A percentile compares a stretch with the other conserved stretches of the same genome.
Evolutionary conservation across 352 stramenopile genomes (phyloP).

Genomic region (Phytophthora citrophthora): DNA sequence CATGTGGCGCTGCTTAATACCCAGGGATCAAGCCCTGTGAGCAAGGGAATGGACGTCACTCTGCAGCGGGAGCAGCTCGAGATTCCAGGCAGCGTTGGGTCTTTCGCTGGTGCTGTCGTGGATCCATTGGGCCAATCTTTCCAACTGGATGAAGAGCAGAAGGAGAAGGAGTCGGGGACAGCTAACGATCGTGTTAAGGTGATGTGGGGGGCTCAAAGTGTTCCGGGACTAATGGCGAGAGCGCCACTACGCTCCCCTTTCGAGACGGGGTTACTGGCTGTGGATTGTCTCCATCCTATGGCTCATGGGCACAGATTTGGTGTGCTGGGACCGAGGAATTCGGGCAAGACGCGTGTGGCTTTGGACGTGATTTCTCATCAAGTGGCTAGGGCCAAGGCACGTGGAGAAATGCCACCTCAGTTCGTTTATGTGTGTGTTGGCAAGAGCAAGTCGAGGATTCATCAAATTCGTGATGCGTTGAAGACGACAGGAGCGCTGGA

Average conservation of each 20-base stretch:
- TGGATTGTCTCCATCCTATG: conserved; percentile 83
- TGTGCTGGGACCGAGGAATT: conserved; percentile 68
- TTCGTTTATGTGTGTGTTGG: conserved; percentile 81
- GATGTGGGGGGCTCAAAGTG: conserved; percentile 62
- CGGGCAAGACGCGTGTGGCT: conserved; percentile 73
- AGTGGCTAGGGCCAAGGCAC: conserved; percentile 38
- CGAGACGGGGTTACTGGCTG: conserved; percentile 65
- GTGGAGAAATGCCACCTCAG: conserved; percentile 50
- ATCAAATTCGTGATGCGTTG: conserved; percentile 71
- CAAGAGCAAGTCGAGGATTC: conserved; percentile 62
- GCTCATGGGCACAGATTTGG: conserved; percentile 74
- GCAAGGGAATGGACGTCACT: conserved; percentile 66
- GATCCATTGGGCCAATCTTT: conserved; percentile 58
- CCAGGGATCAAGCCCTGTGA: conserved; percentile 27
- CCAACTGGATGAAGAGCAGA: conserved; percentile 8
- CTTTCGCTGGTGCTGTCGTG: conserved; percentile 55
- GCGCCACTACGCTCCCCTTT: conserved; percentile 57
- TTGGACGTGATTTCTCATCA: conserved; percentile 75
- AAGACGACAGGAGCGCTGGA: conserved; percentile 44
- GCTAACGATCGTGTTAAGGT: conserved; percentile 50
- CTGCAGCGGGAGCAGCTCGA: conserved; percentile 58
- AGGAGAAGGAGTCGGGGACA: conserved; percentile 5
- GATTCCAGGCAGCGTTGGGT: conserved; percentile 50
- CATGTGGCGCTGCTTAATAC: conserved; percentile 66
- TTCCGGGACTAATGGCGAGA: conserved; percentile 71